Base-by-base conservation (phyloP, 305 asterid species). In the Salvia sclarea region DNA sequence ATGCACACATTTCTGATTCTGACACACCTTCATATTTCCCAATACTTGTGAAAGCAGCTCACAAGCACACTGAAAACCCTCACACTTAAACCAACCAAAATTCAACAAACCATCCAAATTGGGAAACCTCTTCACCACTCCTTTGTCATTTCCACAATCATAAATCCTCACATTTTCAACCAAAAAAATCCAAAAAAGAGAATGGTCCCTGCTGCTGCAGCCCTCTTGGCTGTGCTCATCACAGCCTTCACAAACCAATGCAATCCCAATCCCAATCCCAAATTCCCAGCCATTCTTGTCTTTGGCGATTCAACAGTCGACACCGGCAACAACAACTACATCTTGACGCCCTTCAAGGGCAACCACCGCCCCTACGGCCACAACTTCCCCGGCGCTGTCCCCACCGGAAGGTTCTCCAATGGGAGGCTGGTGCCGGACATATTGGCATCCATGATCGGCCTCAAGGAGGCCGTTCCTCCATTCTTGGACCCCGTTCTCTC, bases 301-400 rank as follows among this genome's bases (percentile, higher is more conserved):
- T 90, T 86, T 60, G 97, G 97, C 0, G 95, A 88, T 44, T 90
- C 94, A 11, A 77, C 88, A 0, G 91, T 87, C 0, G 95, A 89
- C 53, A 72, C 90, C 0, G 93, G 97, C 60, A 84, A 85, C 77
- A 90, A 88, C 80, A 88, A 90, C 76, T 88, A 80, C 83, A 71
- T 90, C 28, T 1, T n/a, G 10, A 88, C 92, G 0, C 24, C 72
- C 3, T 73, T 84, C 64, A 75, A 60, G 63, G 94, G 86, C 43
- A 31, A 90, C 54, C 93, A 90, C 67, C 76, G 7, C 2, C 97
- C 95, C 0, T 90, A 90, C 37, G 95, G 95, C 2, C 31, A 49
- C 1, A 75, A 75, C 38, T 90, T 81, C 25, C 88, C 88, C 0
- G 88, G 85, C 8, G 35, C 31, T 1, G 66, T 76, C 44, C 81